These are phyloP conservation scores for Phialophora chinensis DNA, from an alignment of 2,329 filamentous ascomycete genomes.

Conservation along the genomic window DNA sequence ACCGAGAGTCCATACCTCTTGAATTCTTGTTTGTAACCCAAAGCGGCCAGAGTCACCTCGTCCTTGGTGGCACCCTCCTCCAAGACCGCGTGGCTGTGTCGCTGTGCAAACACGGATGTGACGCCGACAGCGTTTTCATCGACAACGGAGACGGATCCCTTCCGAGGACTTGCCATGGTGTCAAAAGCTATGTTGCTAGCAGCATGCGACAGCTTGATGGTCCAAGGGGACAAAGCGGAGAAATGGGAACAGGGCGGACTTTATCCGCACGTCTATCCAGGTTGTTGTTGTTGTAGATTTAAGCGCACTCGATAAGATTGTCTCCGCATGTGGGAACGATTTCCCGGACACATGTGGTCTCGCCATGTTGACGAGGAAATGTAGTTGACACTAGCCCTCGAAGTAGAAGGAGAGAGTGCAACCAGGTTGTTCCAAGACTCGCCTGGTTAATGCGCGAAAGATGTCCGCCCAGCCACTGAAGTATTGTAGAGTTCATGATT, in stretches of 20 bases:
- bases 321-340: conserved; percentile 5
- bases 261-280: conserved; percentile 7
- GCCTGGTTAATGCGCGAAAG: not conserved
- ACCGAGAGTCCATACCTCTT: conserved; percentile 30
- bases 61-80: conserved; percentile 44
- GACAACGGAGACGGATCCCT: conserved; percentile 29
- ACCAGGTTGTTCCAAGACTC: not conserved
- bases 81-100: conserved; percentile 34
- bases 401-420: conserved; percentile 12
- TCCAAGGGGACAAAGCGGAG: not conserved
- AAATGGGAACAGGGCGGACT: not conserved
- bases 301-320: conserved; percentile 7
- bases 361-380: not conserved
- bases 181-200: not conserved
- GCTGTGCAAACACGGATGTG: conserved; percentile 35
- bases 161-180: conserved; percentile 22
- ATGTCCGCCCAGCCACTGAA: conserved; percentile 1
- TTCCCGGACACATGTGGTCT: not conserved
- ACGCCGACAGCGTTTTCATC: conserved; percentile 33
- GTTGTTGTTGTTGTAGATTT: not conserved
- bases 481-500: not conserved
- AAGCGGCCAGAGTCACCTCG: conserved; percentile 50
- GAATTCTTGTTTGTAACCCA: conserved; percentile 48
- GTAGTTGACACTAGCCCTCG: conserved; percentile 7
- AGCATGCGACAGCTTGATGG: not conserved